Percentiles rank a stretch among this genome's conserved stretches.
These are phyloP conservation scores for Cadophora sp. DNA, from an alignment of 2,329 filamentous ascomycete genomes.

Conservation along the genomic window DNA sequence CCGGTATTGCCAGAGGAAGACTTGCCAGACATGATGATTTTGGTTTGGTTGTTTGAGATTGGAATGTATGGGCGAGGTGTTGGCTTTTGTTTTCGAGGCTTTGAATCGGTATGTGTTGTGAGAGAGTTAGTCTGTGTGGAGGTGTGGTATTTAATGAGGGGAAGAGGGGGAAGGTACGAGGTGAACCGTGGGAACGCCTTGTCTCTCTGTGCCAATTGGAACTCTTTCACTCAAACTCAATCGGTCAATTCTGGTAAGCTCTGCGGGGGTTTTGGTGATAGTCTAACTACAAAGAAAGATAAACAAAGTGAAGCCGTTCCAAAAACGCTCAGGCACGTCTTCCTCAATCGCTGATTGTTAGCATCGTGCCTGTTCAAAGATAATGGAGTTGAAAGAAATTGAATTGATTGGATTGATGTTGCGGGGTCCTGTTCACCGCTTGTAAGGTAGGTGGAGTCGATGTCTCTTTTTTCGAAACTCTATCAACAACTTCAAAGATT, in stretches of 20 bases:
- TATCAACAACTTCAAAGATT: too few species aligned
- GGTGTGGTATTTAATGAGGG: neutral
- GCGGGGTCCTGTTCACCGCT: constrained; percentile 8
- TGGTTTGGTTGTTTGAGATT: neutral
- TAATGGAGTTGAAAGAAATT: neutral
- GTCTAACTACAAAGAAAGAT: neutral
- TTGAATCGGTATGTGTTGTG: neutral
- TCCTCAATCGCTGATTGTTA: neutral
- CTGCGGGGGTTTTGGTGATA: neutral
- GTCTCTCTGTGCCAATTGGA: neutral
- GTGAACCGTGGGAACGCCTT: neutral
- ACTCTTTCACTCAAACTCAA: neutral
- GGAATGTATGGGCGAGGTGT: neutral
- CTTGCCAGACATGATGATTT: constrained; percentile 33
- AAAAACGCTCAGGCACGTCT: neutral
- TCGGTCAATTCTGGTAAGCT: neutral
- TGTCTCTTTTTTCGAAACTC: too few species aligned
- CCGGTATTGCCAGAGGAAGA: constrained; percentile 26
- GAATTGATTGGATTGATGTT: neutral
- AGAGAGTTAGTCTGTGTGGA: neutral
- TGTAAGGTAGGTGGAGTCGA: neutral
- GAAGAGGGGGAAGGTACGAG: neutral
- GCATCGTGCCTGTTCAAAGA: constrained; percentile 2
- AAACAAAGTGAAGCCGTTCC: neutral
- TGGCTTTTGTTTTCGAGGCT: neutral